phyloP scores from a whole-genome alignment of 805 yeast species.

The Candida sakaeoensis region DNA sequence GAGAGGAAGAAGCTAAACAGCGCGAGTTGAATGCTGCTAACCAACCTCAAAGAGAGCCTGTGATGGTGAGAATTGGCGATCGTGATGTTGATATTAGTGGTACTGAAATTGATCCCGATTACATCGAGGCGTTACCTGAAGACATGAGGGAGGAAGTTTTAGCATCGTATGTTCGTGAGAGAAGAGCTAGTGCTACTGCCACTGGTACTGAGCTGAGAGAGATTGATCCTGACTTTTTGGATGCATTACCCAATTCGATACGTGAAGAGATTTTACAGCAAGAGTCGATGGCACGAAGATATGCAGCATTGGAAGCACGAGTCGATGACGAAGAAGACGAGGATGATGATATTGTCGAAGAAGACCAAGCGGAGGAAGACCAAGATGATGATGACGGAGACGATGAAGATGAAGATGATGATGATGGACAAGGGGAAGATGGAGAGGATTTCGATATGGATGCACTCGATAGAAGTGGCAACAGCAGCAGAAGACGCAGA shows the following conservation, averaged over 20 bases:
- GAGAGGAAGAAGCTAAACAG: conserved; percentile 21
- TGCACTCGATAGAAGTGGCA: too few species aligned
- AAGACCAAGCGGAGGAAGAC: conserved; percentile 13
- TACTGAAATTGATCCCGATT: conserved; percentile 89
- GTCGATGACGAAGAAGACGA: conserved; percentile 16
- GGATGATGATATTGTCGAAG: conserved; percentile 11
- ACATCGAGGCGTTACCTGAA: conserved; percentile 84
- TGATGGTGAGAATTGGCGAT: conserved; percentile 71
- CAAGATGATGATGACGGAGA: conserved; percentile 8
- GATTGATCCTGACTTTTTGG: conserved; percentile 74
- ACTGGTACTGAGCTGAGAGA: conserved; percentile 51
- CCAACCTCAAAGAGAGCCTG: conserved; percentile 38
- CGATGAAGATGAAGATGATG: conserved; percentile 4
- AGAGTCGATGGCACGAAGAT: conserved; percentile 45
- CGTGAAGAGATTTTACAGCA: conserved; percentile 61
- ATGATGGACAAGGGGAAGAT: conserved; percentile 1
- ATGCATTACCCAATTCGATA: conserved; percentile 70
- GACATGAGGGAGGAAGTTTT: conserved; percentile 91
- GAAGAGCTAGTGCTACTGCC: conserved; percentile 55
- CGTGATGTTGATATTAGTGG: conserved; percentile 81
- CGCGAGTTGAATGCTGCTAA: conserved; percentile 16
- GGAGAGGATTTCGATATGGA: conserved; percentile 3
- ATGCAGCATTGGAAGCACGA: conserved; percentile 25
- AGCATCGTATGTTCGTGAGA: conserved; percentile 75
- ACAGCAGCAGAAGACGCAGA: not conserved